phyloP scores from a whole-genome alignment of 1,139 yeast genomes.

The Lodderomyces margitis region DNA sequence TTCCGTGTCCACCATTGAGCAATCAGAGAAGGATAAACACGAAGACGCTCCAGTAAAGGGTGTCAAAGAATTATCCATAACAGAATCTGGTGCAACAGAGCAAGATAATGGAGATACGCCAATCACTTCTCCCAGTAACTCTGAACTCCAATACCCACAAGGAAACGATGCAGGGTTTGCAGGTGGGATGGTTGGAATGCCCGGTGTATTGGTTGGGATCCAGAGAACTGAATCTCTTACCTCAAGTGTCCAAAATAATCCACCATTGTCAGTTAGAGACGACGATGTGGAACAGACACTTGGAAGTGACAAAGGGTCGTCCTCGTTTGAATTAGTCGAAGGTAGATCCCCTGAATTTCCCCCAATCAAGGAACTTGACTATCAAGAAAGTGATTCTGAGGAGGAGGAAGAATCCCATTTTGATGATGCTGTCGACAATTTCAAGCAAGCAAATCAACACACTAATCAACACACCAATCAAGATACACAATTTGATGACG shows the following conservation, averaged over 20 bases:
- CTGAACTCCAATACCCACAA: conserved; percentile 57
- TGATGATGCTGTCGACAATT: conserved; percentile 45
- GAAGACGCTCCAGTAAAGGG: too few relatives aligned
- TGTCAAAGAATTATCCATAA: too few relatives aligned
- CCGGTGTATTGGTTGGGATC: conserved; percentile 46
- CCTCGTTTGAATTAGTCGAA: conserved; percentile 54
- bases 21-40: conserved; percentile 1
- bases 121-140: conserved; percentile 53
- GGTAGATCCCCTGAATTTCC: conserved; percentile 57
- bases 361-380: conserved; percentile 64
- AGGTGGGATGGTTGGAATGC: conserved; percentile 48
- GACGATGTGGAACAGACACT: conserved; percentile 40
- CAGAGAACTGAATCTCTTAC: conserved; percentile 75
- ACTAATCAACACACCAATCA: conserved; percentile 11
- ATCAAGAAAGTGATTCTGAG: conserved; percentile 53
- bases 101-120: conserved; percentile 50
- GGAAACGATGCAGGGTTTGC: conserved; percentile 30
- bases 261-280: conserved; percentile 84
- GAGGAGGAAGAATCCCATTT: conserved; percentile 29
- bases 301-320: conserved; percentile 44
- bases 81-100: conserved; percentile 30
- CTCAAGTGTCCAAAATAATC: conserved; percentile 88
- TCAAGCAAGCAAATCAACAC: conserved; percentile 18
- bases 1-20: neutral
- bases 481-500: conserved; percentile 20